A percentile compares a stretch with the other conserved stretches of the same genome.
Conservation (phyloP, 2,329 filamentous ascomycete species). For the Talaromyces sp. region DNA sequence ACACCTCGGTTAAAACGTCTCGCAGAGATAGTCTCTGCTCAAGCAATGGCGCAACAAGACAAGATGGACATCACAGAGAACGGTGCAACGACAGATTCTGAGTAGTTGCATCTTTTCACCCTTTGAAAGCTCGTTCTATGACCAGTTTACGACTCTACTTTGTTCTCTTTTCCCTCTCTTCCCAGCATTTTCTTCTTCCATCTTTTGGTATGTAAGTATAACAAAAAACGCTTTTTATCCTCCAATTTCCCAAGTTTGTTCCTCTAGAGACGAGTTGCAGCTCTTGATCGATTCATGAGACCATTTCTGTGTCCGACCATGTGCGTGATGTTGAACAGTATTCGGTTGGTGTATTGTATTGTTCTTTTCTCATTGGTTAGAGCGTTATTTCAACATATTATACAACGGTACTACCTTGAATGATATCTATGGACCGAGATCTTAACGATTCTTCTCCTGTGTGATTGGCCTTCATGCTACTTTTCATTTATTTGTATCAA, state of each 20-base stretch:
- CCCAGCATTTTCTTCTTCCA: neutral
- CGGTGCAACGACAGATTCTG: constrained; percentile 11
- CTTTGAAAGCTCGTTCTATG: constrained; percentile 6
- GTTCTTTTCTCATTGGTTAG: neutral
- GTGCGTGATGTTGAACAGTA: neutral
- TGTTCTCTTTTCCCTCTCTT: neutral
- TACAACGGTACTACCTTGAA: neutral
- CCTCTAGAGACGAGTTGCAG: neutral
- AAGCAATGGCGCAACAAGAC: constrained; percentile 93
- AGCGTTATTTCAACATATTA: neutral
- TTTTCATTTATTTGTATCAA: neutral
- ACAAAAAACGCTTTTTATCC: neutral
- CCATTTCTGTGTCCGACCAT: neutral
- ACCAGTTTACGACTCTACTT: constrained; percentile 14
- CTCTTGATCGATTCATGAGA: neutral
- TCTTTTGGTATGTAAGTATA: constrained; percentile 14
- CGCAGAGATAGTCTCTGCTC: constrained; percentile 95
- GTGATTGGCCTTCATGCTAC: too few species aligned
- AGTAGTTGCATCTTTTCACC: neutral
- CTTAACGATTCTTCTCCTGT: neutral
- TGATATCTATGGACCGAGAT: neutral
- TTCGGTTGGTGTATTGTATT: neutral
- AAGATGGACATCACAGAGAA: constrained; percentile 55
- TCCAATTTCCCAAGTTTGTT: neutral
- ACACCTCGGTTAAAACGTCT: constrained; percentile 89